Base-by-base conservation (phyloP, 768 basidiomycete species). In the Lactifluus volemus region DNA sequence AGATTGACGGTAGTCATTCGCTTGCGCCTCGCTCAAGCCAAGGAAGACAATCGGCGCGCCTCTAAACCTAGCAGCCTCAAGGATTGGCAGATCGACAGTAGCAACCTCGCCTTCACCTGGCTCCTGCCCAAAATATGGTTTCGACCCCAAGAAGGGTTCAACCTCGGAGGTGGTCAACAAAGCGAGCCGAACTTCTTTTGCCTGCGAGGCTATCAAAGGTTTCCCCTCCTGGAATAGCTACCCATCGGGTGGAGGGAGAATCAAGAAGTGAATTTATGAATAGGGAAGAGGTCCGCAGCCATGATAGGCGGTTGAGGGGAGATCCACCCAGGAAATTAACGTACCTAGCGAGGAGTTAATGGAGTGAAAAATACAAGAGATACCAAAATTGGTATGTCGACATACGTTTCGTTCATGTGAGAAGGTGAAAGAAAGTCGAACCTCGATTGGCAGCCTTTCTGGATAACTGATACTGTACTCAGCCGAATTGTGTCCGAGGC, bases 241-340 rank as follows among this genome's bases (percentile, higher is more conserved):
- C 70, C 87, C 95, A 98, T 49, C 80, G 78, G 0, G 92, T 81
- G 3, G 81, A 69, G 0, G 83, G 79, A 12, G 82, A 77, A 15
- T 68, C 71, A 41, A 87, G 74, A 65, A 93, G 78, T 19, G 84
- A 77, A 60, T 92, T 89, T 51, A 98, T 78, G 73, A 94, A 92
- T 8, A 79, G 70, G 32, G 83, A 81, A 14, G 89, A 91, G 3
- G 84, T 72, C 30, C 91, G 80, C 39, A 94, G 78, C 85, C 93
- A 93, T 1, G 88, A 84, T 19, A 92, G 78, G 15, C 91, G 85
- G 71, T 92, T 92, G 36, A 92, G 73, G 47, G 88, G 84, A 57
- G 89, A 88, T 44, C 87, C 81, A 38, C 73, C 75, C 65, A 81
- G 70, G 70, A 82, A 82, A 64, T 82, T 81, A 30, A 75, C 70